Base-by-base conservation (phyloP, 176 grass and related monocot species). In the Tillandsia fasciculata region DNA sequence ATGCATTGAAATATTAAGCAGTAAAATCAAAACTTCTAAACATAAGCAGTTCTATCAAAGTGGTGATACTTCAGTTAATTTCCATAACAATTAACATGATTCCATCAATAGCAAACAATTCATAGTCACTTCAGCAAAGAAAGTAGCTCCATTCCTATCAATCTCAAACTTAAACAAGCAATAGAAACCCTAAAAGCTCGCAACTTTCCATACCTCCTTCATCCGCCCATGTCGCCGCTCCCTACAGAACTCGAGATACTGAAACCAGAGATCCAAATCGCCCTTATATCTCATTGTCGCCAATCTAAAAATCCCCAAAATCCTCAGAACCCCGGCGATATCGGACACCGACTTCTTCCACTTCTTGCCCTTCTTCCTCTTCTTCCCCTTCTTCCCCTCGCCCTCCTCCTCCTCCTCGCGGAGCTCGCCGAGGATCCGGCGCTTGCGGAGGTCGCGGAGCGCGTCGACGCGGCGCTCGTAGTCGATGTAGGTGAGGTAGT, bases 261-360 rank as follows among this genome's bases (percentile, higher is more conserved):
- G 76, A 69, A 96, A 91, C 92, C 92, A 96, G 57, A 96, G 74
- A 67, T 86, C 88, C 58, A 96, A 82, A 85, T 96, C 93, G 11
- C 83, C 93, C 74, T 92, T 97, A 63, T 85, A 92, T 79, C 93
- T 89, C 64, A 83, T 51, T 48, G 79, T 85, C 51, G 79, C 89
- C 72, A 78, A 72, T 70, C 77, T 65, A 26, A 89, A 97, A 51
- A 97, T 74, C 66, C 78, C 75, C 53, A 97, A 74, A 22, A 93
- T 79, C 77, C 89, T 83, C 71, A 71, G 72, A 50, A 92, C 70
- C 1, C 77, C 89, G 0, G 89, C 81, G 49, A 77, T 11, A 53
- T 99, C 89, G 8, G 88, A 92, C 33, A 87, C 26, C 26, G 89
- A 99, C 33, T 77, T 97, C 47, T 78, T 87, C 81, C 93, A 87